These are phyloP conservation scores for Tolypocladium sp. DNA, from an alignment of 2,329 filamentous ascomycete genomes.

Conservation along the genomic window DNA sequence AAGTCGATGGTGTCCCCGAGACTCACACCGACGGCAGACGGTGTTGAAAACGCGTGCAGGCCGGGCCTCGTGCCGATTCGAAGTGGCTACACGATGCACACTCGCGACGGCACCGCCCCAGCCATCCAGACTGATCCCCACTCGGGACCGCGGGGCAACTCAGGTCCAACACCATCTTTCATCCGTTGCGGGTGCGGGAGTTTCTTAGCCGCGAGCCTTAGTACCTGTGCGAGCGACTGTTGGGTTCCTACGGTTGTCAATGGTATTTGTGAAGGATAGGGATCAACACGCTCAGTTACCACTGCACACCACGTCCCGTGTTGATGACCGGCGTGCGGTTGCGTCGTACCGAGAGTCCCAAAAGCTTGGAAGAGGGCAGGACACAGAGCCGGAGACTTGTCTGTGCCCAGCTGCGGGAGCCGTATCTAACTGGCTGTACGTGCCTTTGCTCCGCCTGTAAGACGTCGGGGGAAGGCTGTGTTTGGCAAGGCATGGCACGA, in stretches of 20 bases:
- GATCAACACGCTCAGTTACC: background rate
- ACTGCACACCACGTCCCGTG: background rate
- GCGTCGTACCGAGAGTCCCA: background rate
- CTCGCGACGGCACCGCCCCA: background rate
- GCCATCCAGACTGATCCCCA: background rate
- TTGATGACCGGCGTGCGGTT: too few species aligned
- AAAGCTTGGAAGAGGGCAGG: background rate
- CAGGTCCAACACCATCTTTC: too few species aligned
- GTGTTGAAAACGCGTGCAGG: background rate
- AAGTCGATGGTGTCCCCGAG: background rate
- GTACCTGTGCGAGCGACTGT: background rate
- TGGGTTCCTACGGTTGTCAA: background rate
- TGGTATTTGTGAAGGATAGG: background rate
- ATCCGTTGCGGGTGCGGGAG: background rate
- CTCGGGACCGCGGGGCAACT: background rate
- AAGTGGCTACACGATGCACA: background rate
- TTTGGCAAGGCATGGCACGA: background rate
- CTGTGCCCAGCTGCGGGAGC: background rate
- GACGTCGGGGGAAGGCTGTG: background rate
- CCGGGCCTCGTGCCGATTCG: background rate
- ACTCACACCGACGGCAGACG: background rate
- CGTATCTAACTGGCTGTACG: background rate
- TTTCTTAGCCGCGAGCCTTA: background rate
- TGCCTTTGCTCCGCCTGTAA: too few species aligned
- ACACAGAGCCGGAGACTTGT: background rate